A percentile compares a stretch with the other conserved stretches of the same genome.
phyloP scores from a whole-genome alignment of 352 stramenopile genomes.

The Globisporangium middletonii region DNA sequence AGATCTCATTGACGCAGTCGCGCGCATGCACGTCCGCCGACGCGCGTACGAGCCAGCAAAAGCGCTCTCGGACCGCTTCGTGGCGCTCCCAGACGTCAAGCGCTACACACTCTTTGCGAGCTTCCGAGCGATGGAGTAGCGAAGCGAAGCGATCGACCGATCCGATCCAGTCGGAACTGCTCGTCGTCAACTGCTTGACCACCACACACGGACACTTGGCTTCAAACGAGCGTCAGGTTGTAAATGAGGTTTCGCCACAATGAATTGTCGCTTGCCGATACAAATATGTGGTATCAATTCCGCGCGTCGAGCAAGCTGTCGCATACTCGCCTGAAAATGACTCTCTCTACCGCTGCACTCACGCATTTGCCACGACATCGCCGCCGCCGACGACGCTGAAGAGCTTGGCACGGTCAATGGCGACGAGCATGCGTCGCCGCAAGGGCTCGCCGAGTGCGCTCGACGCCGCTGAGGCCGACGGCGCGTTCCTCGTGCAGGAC shows the following conservation, averaged over 20 bases:
- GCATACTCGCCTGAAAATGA: background rate
- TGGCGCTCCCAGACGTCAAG: slow-evolving; percentile 23
- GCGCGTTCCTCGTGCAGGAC: slow-evolving; percentile 19
- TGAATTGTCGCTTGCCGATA: background rate
- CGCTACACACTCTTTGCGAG: slow-evolving; percentile 24
- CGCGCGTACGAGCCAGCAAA: slow-evolving; percentile 25
- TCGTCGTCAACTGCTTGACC: no score
- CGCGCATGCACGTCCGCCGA: slow-evolving; percentile 36
- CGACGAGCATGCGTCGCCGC: slow-evolving; percentile 8
- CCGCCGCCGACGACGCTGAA: no score
- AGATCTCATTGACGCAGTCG: slow-evolving; percentile 43
- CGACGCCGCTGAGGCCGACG: background rate
- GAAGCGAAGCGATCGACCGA: background rate
- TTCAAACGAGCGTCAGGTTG: no score
- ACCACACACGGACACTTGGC: background rate
- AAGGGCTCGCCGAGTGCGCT: slow-evolving; percentile 3
- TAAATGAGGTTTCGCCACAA: background rate
- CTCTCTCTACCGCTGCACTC: background rate
- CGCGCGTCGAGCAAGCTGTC: no score
- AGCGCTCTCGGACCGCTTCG: slow-evolving; percentile 25
- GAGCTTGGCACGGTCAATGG: background rate
- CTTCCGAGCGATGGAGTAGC: slow-evolving; percentile 21
- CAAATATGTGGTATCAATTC: background rate
- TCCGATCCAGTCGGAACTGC: no score
- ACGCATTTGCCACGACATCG: background rate